phyloP scores from a whole-genome alignment of 1,284 basidiomycete genomes.

The Tausonia pullulans region DNA sequence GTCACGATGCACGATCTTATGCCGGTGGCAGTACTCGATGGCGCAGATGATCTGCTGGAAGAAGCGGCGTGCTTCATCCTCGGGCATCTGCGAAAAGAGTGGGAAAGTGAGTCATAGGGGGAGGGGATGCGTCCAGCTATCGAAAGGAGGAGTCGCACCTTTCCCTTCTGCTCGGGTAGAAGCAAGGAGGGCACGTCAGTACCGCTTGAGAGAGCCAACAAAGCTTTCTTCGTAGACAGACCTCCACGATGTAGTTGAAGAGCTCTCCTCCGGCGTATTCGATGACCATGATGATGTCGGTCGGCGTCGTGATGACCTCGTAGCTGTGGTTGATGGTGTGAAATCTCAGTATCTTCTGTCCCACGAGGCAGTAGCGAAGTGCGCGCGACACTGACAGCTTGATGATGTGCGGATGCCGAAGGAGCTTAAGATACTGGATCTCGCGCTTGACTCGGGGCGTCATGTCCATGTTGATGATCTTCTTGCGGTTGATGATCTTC shows the following conservation, averaged over 20 bases:
- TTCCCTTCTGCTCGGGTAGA: constrained; percentile 58
- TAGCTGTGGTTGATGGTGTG: constrained; percentile 47
- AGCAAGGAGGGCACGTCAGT: not conserved
- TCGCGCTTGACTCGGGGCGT: constrained; percentile 86
- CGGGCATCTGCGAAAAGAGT: constrained; percentile 52
- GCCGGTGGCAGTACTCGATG: constrained; percentile 85
- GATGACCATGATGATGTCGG: constrained; percentile 91
- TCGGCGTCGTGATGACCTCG: constrained; percentile 85
- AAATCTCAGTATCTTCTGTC: not conserved
- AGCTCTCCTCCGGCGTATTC: constrained; percentile 87
- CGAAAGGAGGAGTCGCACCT: not conserved
- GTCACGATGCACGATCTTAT: constrained; percentile 92
- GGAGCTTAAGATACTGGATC: constrained; percentile 85
- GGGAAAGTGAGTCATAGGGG: not conserved
- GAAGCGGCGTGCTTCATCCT: constrained; percentile 72
- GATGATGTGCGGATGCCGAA: constrained; percentile 89
- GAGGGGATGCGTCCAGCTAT: not conserved
- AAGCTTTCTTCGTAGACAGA: constrained; percentile 2
- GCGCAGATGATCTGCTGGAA: constrained; percentile 95
- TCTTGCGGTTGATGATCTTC: constrained; percentile 93
- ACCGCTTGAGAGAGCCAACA: not conserved
- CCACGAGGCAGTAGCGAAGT: not conserved
- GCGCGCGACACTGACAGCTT: constrained; percentile 56
- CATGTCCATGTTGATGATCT: constrained; percentile 82
- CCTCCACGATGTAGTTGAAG: constrained; percentile 84